Evolutionary conservation across 228 moss, liverwort and hornwort genomes (phyloP).

Genomic region (Sphagnum fallax): DNA sequence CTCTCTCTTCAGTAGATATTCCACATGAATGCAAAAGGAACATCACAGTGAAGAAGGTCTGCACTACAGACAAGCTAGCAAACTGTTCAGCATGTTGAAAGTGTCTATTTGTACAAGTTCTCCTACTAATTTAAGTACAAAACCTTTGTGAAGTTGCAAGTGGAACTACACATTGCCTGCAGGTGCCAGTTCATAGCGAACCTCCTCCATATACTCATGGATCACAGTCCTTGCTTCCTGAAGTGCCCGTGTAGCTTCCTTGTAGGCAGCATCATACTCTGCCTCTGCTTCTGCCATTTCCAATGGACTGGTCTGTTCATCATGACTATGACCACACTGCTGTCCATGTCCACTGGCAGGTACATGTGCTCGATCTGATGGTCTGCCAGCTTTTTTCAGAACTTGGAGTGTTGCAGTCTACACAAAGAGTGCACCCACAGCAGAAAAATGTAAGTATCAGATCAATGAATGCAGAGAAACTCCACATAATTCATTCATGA

Average conservation of each 20-base stretch:
- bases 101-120: too few relatives aligned
- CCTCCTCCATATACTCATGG: conserved; percentile 81
- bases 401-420: conserved; percentile 89
- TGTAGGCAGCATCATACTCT: conserved; percentile 81
- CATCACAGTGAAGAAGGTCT: too few relatives aligned
- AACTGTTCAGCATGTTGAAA: too few relatives aligned
- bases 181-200: conserved; percentile 55
- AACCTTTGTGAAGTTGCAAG: too few relatives aligned
- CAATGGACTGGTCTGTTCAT: conserved; percentile 48
- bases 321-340: conserved; percentile 37
- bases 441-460: too few relatives aligned
- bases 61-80: too few relatives aligned
- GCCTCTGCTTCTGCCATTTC: conserved; percentile 81
- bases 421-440: neutral
- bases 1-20: too few relatives aligned
- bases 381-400: conserved; percentile 73
- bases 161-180: neutral
- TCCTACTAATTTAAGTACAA: too few relatives aligned
- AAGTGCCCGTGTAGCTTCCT: conserved; percentile 70
- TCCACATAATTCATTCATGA: too few relatives aligned
- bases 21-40: too few relatives aligned
- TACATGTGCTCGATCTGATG: conserved; percentile 59
- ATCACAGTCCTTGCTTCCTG: conserved; percentile 65
- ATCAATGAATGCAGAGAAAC: too few relatives aligned
- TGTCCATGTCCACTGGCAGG: conserved; percentile 25